A percentile compares a stretch with the other conserved stretches of the same genome.
Conservation (phyloP, 305 asterid genomes). For the Fraxinus velutina region DNA sequence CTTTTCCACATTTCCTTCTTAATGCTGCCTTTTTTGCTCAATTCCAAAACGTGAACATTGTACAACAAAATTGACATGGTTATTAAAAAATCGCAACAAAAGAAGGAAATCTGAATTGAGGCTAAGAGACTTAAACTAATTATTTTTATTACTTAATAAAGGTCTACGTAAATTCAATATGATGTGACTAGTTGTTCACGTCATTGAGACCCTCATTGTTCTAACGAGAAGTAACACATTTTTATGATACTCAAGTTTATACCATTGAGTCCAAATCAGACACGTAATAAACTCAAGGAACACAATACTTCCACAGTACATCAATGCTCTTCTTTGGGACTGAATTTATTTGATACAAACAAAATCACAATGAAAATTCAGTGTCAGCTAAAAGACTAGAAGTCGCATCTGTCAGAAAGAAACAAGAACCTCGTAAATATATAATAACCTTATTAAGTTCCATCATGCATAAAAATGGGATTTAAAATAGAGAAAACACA, state of each 20-base stretch:
- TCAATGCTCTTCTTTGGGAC: not conserved
- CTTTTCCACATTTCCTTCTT: not conserved
- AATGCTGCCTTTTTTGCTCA: not conserved
- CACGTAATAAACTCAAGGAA: not conserved
- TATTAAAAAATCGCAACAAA: not conserved
- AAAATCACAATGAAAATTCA: not conserved
- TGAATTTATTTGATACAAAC: not conserved
- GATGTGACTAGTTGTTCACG: not conserved
- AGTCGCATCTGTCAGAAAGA: not conserved
- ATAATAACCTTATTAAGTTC: not conserved
- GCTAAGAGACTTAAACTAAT: not conserved
- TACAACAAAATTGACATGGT: not conserved
- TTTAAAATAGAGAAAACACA: not conserved
- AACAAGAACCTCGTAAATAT: not conserved
- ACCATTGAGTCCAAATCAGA: not conserved
- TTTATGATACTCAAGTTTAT: not conserved
- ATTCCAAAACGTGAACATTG: not conserved
- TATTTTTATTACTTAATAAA: not conserved
- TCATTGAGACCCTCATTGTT: not conserved
- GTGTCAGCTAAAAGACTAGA: not conserved
- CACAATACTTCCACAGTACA: not conserved
- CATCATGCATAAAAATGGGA: not conserved
- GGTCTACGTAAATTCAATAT: not conserved
- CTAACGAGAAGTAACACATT: not conserved
- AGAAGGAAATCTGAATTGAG: not conserved